Evolutionary conservation across 441 rosid genomes (phyloP).

Genomic region (Cnidoscolus chayamansa): DNA sequence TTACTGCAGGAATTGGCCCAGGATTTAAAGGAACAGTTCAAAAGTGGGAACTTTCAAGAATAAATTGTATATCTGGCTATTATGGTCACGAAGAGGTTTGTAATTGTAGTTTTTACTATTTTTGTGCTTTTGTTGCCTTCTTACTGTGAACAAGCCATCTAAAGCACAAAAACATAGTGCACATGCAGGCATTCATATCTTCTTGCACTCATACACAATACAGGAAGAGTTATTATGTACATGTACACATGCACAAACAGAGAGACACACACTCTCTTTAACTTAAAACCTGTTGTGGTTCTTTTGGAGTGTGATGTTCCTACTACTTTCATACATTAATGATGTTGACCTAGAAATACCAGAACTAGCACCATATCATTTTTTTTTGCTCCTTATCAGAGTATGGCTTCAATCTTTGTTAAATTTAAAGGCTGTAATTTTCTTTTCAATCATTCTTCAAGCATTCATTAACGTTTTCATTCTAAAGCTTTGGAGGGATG

Average conservation of each 20-base stretch:
- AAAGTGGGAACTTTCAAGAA: constrained; percentile 87
- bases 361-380: neutral
- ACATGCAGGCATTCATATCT: neutral
- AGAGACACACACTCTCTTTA: neutral
- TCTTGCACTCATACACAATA: neutral
- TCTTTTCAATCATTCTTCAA: neutral
- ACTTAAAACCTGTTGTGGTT: neutral
- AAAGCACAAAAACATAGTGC: neutral
- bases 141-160: neutral
- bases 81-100: constrained; percentile 97
- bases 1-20: constrained; percentile 85
- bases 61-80: constrained; percentile 74
- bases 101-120: constrained; percentile 34
- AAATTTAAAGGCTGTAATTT: neutral
- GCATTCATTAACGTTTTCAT: neutral
- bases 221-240: neutral
- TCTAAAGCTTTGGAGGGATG: neutral
- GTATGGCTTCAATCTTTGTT: neutral
- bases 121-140: constrained; percentile 4
- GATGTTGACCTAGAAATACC: neutral
- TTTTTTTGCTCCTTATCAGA: neutral
- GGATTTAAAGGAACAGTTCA: constrained; percentile 91
- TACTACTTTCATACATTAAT: neutral
- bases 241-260: neutral
- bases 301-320: neutral